phyloP scores from a whole-genome alignment of 1,284 basidiomycete genomes.

The Ceratobasidium theobromae region DNA sequence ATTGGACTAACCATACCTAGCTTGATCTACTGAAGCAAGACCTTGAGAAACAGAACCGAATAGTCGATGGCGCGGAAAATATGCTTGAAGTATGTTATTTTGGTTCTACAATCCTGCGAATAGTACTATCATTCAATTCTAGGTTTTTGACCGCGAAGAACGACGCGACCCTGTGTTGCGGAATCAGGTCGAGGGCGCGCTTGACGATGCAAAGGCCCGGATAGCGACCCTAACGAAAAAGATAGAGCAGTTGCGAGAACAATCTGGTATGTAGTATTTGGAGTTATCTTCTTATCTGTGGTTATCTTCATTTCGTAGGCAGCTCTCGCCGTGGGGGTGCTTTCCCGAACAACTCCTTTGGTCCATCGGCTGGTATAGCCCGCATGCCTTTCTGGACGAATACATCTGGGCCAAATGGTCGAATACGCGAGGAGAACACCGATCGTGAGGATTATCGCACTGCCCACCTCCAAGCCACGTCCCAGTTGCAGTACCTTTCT shows the following conservation, averaged over 20 bases:
- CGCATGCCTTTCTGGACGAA: slow-evolving; percentile 46
- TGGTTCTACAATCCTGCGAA: slow-evolving; percentile 32
- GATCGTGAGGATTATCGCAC: slow-evolving; percentile 27
- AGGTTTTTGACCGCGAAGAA: slow-evolving; percentile 35
- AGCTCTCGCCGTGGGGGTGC: slow-evolving; percentile 24
- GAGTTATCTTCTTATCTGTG: neutral
- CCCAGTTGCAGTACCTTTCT: slow-evolving; percentile 19
- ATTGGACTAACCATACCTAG: slow-evolving; percentile 44
- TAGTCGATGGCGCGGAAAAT: slow-evolving; percentile 84
- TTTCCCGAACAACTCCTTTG: slow-evolving; percentile 3
- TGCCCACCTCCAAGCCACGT: slow-evolving; percentile 23
- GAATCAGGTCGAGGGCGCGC: slow-evolving; percentile 71
- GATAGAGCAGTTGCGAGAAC: slow-evolving; percentile 60
- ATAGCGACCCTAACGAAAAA: slow-evolving; percentile 65
- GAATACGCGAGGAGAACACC: slow-evolving; percentile 22
- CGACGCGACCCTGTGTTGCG: slow-evolving; percentile 59
- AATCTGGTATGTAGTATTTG: slow-evolving; percentile 33
- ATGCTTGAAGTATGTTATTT: slow-evolving; percentile 66
- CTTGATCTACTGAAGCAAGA: slow-evolving; percentile 64
- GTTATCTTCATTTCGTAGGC: slow-evolving; percentile 26
- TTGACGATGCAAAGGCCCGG: slow-evolving; percentile 68
- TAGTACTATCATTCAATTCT: slow-evolving; percentile 8
- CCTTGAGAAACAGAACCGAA: slow-evolving; percentile 70
- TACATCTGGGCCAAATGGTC: slow-evolving; percentile 38
- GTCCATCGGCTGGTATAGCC: slow-evolving; percentile 44